Percentiles rank a stretch among this genome's conserved stretches.
phyloP scores from a whole-genome alignment of 129 eudicot species.

The Pseudognaphalium luteoalbum region DNA sequence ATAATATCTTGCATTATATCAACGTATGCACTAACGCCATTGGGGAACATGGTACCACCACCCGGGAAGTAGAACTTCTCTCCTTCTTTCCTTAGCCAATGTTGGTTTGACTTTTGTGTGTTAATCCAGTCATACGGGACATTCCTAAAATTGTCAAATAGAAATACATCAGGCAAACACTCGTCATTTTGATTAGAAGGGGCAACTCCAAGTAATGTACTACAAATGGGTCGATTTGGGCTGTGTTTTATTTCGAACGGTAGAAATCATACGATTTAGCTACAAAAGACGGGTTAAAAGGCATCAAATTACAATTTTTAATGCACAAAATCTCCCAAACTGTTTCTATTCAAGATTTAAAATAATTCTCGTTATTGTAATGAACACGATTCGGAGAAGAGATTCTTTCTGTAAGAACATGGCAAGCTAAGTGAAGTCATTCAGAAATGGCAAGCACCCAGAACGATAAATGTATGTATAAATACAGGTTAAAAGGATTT shows the following conservation, averaged over 20 bases:
- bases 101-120: slow-evolving; percentile 90
- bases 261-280: background rate
- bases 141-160: slow-evolving; percentile 61
- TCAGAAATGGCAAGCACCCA: no score
- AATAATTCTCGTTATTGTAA: background rate
- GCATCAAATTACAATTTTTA: no score
- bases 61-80: slow-evolving; percentile 95
- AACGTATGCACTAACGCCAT: slow-evolving; percentile 75
- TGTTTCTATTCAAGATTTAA: background rate
- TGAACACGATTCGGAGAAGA: background rate
- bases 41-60: slow-evolving; percentile 97
- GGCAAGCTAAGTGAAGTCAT: no score
- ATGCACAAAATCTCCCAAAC: background rate
- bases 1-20: slow-evolving; percentile 82
- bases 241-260: background rate
- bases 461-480: no score
- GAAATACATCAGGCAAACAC: slow-evolving; percentile 42
- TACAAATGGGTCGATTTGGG: background rate
- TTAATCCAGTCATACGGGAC: slow-evolving; percentile 99
- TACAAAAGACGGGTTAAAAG: background rate
- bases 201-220: background rate
- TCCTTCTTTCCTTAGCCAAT: slow-evolving; percentile 93
- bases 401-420: no score
- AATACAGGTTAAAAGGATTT: no score
- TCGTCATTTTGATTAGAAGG: background rate